Conservation (phyloP, 257 asterid species). For the Rhazya stricta region DNA sequence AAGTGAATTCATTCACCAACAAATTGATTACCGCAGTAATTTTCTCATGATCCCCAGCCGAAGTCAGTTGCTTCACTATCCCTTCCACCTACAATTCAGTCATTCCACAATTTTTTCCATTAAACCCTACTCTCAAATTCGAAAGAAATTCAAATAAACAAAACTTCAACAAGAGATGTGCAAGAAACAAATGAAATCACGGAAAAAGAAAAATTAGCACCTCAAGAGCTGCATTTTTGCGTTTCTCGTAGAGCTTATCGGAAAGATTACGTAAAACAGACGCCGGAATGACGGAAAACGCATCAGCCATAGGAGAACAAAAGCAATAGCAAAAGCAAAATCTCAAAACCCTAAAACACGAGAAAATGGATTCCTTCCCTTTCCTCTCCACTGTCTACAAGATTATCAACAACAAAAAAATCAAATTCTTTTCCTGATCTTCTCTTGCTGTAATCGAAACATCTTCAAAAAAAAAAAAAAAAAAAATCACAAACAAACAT, state of each 20-base stretch:
- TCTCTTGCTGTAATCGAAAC: slow-evolving; percentile 17
- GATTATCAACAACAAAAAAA: not conserved
- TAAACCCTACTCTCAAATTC: slow-evolving; percentile 38
- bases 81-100: slow-evolving; percentile 69
- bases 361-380: slow-evolving; percentile 1
- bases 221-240: slow-evolving; percentile 98
- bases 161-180: not conserved
- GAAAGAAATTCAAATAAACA: not conserved
- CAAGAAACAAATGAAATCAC: not conserved
- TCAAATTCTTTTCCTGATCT: slow-evolving; percentile 19
- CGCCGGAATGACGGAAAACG: slow-evolving; percentile 66
- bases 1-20: slow-evolving; percentile 67
- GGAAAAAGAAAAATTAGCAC: slow-evolving; percentile 24
- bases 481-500: not conserved
- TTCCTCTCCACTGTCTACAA: slow-evolving; percentile 4
- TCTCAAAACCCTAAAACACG: slow-evolving; percentile 32
- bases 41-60: slow-evolving; percentile 75
- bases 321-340: slow-evolving; percentile 18
- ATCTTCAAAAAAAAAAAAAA: not conserved
- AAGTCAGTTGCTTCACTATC: slow-evolving; percentile 77
- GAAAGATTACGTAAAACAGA: slow-evolving; percentile 90
- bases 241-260: slow-evolving; percentile 95
- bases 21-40: slow-evolving; percentile 72
- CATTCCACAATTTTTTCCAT: slow-evolving; percentile 13
- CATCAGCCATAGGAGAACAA: slow-evolving; percentile 64